A percentile compares a stretch with the other conserved stretches of the same genome.
Conservation (phyloP, 2,329 filamentous ascomycete species). For the Beauveria asiatica region DNA sequence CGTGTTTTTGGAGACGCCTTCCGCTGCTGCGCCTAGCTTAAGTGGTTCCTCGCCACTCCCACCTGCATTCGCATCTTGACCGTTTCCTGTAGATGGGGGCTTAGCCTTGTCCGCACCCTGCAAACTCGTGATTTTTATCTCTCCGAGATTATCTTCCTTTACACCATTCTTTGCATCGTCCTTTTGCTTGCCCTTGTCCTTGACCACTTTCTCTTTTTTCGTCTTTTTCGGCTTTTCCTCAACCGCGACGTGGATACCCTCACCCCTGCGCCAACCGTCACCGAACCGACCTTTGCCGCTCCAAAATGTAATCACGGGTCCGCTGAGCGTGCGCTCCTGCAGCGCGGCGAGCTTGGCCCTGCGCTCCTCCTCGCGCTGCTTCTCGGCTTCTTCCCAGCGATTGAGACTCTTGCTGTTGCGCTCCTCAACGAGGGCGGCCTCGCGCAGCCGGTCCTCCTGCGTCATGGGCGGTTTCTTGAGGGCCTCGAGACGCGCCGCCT, state of each 20-base stretch:
- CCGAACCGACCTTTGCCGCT: constrained; percentile 82
- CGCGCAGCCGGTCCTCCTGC: constrained; percentile 73
- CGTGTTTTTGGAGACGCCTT: not conserved
- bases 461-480: constrained; percentile 75
- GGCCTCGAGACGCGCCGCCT: constrained; percentile 62
- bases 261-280: constrained; percentile 62
- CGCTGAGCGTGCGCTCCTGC: constrained; percentile 77
- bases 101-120: not conserved
- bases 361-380: constrained; percentile 75
- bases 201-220: constrained; percentile 38
- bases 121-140: not conserved
- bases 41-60: constrained; percentile 6
- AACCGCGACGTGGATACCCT: constrained; percentile 57
- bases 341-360: constrained; percentile 77
- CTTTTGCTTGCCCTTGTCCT: constrained; percentile 24
- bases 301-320: constrained; percentile 86
- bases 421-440: constrained; percentile 76
- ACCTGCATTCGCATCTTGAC: not conserved
- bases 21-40: not conserved
- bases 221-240: constrained; percentile 53
- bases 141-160: constrained; percentile 12
- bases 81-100: not conserved
- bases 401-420: constrained; percentile 85
- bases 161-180: constrained; percentile 16
- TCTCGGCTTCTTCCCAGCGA: constrained; percentile 89